Evolutionary conservation across 257 asterid species (phyloP).

Genomic region (Fraxinus anomala): DNA sequence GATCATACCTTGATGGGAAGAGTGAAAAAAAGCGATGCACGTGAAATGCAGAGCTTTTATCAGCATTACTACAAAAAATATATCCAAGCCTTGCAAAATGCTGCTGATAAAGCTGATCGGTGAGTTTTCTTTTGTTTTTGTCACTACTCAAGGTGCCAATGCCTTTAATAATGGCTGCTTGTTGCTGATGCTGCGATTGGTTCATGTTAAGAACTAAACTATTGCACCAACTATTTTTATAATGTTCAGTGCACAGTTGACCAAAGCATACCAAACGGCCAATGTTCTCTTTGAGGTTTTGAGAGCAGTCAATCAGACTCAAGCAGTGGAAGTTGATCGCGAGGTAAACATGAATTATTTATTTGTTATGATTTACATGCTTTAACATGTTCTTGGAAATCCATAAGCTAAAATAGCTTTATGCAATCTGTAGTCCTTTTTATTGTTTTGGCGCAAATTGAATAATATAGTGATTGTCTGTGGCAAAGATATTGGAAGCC

Average conservation of each 20-base stretch:
- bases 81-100: conserved; percentile 98
- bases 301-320: conserved; percentile 98
- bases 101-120: conserved; percentile 99
- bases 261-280: conserved; percentile 99
- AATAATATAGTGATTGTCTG: conserved; percentile 23
- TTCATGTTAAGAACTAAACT: conserved; percentile 18
- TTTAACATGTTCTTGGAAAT: conserved; percentile 11
- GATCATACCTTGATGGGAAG: conserved; percentile 97
- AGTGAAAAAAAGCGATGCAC: conserved; percentile 98
- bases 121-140: conserved; percentile 34
- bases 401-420: conserved; percentile 19
- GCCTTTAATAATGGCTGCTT: background rate
- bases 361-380: conserved; percentile 21
- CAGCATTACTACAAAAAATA: conserved; percentile 97
- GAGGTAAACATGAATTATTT: conserved; percentile 54
- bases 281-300: conserved; percentile 98
- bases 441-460: conserved; percentile 22
- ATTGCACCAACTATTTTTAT: conserved; percentile 11
- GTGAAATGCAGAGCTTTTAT: conserved; percentile 99
- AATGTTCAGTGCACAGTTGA: conserved; percentile 85
- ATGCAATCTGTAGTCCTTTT: conserved; percentile 9
- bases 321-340: conserved; percentile 96
- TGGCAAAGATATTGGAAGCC: conserved; percentile 78
- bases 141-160: conserved; percentile 18
- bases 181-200: conserved; percentile 15